Conservation (phyloP, 1,139 yeast genomes). For the Yamadazyma kanchanaburiensis region DNA sequence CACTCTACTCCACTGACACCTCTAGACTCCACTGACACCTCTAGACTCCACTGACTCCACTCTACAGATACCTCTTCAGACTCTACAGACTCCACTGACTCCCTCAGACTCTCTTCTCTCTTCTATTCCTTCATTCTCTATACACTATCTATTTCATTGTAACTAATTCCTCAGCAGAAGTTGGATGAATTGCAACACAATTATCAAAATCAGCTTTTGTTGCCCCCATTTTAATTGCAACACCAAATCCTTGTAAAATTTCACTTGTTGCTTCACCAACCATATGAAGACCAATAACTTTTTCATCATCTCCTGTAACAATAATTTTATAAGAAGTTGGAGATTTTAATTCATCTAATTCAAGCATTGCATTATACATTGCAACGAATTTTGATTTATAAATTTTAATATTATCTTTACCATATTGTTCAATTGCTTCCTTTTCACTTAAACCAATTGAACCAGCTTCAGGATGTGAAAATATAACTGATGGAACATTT, state of each 20-base stretch:
- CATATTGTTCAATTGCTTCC: slow-evolving; percentile 74
- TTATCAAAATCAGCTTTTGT: slow-evolving; percentile 92
- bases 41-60: too few relatives aligned
- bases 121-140: too few relatives aligned
- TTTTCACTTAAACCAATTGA: slow-evolving; percentile 82
- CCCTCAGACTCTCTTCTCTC: too few relatives aligned
- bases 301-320: slow-evolving; percentile 77
- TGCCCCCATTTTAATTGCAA: slow-evolving; percentile 96
- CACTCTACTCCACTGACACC: too few relatives aligned
- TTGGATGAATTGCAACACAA: slow-evolving; percentile 98
- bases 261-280: slow-evolving; percentile 91
- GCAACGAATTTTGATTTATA: slow-evolving; percentile 82
- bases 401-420: slow-evolving; percentile 74
- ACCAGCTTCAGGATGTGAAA: slow-evolving; percentile 97
- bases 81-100: too few relatives aligned
- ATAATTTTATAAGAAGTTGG: slow-evolving; percentile 87
- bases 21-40: too few relatives aligned
- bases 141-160: slow-evolving; percentile 64
- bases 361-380: slow-evolving; percentile 89
- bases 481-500: slow-evolving; percentile 87
- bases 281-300: slow-evolving; percentile 91
- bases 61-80: too few relatives aligned
- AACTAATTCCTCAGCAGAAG: slow-evolving; percentile 95
- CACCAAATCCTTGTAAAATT: slow-evolving; percentile 97
- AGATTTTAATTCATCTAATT: slow-evolving; percentile 62